A percentile compares a stretch with the other conserved stretches of the same genome.
These are phyloP conservation scores for Byssoonygena ceratinophila DNA, from an alignment of 2,329 filamentous ascomycete species.

Conservation along the genomic window DNA sequence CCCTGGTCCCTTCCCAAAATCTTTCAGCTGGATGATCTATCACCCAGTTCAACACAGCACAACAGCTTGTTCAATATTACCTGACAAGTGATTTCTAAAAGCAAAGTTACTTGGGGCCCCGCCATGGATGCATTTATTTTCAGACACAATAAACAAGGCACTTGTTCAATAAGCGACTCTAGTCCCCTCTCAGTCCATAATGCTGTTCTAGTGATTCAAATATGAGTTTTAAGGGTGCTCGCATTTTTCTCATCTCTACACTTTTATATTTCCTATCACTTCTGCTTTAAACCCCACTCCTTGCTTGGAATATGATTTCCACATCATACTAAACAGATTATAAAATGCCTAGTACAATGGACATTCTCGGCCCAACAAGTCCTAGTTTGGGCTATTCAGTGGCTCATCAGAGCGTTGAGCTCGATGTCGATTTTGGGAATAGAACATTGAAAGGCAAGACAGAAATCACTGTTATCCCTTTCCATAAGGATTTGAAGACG, in stretches of 20 bases:
- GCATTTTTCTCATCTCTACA: neutral
- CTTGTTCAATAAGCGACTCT: no score
- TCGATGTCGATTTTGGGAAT: conserved; percentile 77
- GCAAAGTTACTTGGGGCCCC: no score
- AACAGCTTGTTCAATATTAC: no score
- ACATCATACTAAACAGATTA: neutral
- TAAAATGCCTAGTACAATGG: conserved; percentile 9
- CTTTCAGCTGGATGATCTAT: no score
- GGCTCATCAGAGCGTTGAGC: conserved; percentile 73
- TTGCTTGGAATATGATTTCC: neutral
- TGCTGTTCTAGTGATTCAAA: no score
- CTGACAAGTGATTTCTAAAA: no score
- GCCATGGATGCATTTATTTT: no score
- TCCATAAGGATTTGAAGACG: conserved; percentile 44
- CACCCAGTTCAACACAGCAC: no score
- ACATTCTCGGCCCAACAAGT: neutral
- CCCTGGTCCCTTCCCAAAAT: no score
- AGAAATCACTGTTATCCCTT: conserved; percentile 66
- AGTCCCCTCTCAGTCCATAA: no score
- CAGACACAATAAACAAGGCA: no score
- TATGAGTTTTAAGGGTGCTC: no score
- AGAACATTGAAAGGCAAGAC: conserved; percentile 66
- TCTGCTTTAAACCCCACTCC: neutral
- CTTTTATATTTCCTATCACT: neutral
- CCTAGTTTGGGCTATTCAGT: conserved; percentile 45